Evolutionary conservation across 768 basidiomycete genomes (phyloP), one percentile per base, ranked within the genome.

Genomic region (Omphalotus guepiniiformis): DNA sequence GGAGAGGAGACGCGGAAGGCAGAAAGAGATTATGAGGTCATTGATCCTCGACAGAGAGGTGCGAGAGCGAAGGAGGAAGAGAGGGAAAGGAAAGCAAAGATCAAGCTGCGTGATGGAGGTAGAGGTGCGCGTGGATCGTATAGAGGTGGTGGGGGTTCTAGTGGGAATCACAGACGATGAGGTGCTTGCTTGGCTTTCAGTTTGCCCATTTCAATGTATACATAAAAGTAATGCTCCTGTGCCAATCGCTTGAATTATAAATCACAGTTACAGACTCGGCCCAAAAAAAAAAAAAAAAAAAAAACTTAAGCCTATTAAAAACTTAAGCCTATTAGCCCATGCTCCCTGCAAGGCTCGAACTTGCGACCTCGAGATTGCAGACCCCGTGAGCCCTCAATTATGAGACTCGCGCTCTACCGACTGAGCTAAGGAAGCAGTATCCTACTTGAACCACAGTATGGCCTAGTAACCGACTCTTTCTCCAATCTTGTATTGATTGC

Each of bases 11-110:
- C 73, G 19, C 62, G 63, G 51, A 90, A 90, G 63, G 90, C 87
- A 1, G 85, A 90, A 61, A 66, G 87, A 44, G 90, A 93, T 48
- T 92, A 91, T 57, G 89, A 93, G 65, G 89, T 93, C 22, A 93
- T 93, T 60, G 90, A 93, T 60, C 89, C 90, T 0, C 68, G 90
- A 49, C 76, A 78, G 39, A 67, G 90, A 47, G 75, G 83, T 36
- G 87, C 85, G 19, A 68, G 78, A 39, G 90, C 90, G 21, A 80
- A 73, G 57, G 85, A 91, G 57, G 90, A 93, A 59, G 88, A 89
- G 55, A 71, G 73, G 54, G 85, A 87, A 50, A 70, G 82, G 56
- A 88, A 82, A 61, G 69, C 66, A 46, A 68, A 21, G 23, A 50
- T 57, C 34, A 69, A 66, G 51, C 63, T 60, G 13, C 68, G 63